phyloP scores from a whole-genome alignment of 2,329 filamentous ascomycete genomes.

The Trichoderma pleuroti region DNA sequence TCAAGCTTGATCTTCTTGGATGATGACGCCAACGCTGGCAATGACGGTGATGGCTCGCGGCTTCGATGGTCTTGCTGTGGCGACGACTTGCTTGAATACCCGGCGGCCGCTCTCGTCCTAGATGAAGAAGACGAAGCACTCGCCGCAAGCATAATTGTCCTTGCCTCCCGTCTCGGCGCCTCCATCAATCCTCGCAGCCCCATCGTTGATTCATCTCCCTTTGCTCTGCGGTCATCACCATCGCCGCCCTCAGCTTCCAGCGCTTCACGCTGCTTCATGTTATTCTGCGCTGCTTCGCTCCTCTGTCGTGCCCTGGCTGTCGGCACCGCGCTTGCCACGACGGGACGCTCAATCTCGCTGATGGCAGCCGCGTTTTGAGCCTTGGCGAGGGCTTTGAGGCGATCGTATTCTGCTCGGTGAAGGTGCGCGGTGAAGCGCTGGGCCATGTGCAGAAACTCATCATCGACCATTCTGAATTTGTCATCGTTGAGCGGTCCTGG shows the following conservation, averaged over 20 bases:
- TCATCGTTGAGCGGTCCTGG: constrained; percentile 66
- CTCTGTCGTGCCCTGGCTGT: constrained; percentile 28
- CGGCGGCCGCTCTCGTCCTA: constrained; percentile 29
- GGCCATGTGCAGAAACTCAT: constrained; percentile 68
- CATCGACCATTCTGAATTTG: constrained; percentile 77
- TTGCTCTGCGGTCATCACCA: neutral
- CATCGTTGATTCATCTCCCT: constrained; percentile 25
- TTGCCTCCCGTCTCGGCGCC: constrained; percentile 35
- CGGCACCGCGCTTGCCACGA: constrained; percentile 36
- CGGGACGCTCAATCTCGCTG: constrained; percentile 49
- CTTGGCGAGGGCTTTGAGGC: constrained; percentile 57
- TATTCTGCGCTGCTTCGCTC: constrained; percentile 23
- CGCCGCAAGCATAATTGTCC: constrained; percentile 27
- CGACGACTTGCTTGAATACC: constrained; percentile 25
- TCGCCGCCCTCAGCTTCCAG: constrained; percentile 3
- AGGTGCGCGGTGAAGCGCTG: constrained; percentile 69
- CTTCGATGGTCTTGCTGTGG: neutral
- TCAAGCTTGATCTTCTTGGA: neutral
- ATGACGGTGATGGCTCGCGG: neutral
- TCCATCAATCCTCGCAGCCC: constrained; percentile 44
- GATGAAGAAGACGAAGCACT: constrained; percentile 22
- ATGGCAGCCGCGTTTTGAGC: constrained; percentile 52
- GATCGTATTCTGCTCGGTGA: constrained; percentile 72
- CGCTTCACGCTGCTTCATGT: constrained; percentile 27
- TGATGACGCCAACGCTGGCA: neutral